Conservation (phyloP, 495 filamentous ascomycete species). For the Trichoderma parareesei region DNA sequence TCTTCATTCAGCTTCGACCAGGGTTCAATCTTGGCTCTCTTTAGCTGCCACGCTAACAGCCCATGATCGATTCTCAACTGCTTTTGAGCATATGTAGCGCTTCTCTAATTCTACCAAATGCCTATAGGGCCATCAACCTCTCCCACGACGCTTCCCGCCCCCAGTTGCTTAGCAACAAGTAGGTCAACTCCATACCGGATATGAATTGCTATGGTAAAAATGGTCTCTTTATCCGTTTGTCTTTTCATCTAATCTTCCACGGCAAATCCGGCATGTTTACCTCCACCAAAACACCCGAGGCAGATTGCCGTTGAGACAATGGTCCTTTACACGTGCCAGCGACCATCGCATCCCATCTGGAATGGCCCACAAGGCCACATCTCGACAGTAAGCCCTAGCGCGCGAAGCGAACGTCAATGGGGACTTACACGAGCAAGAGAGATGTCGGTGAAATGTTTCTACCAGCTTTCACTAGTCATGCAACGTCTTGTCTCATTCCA, state of each 20-base stretch:
- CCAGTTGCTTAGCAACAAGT: too few species aligned
- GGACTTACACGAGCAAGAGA: not conserved
- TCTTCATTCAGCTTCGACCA: too few species aligned
- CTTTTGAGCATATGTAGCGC: too few species aligned
- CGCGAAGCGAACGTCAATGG: not conserved
- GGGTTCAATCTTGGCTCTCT: too few species aligned
- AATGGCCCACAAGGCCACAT: not conserved
- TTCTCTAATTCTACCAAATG: too few species aligned
- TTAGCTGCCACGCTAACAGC: too few species aligned
- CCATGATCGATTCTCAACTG: too few species aligned
- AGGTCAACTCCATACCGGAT: too few species aligned
- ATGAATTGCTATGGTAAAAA: not conserved
- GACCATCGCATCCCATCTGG: not conserved
- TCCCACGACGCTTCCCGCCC: too few species aligned
- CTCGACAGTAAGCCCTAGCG: not conserved
- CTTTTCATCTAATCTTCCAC: not conserved
- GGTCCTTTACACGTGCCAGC: not conserved
- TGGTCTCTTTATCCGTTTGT: not conserved
- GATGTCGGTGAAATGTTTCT: not conserved
- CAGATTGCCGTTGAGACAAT: not conserved
- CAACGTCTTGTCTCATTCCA: not conserved
- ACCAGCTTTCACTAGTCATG: not conserved
- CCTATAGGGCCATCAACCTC: too few species aligned
- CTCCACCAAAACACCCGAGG: not conserved
- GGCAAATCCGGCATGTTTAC: not conserved